A percentile compares a stretch with the other conserved stretches of the same genome.
Conservation (phyloP, 306 rosid species). For the Cucurbita moschata region DNA sequence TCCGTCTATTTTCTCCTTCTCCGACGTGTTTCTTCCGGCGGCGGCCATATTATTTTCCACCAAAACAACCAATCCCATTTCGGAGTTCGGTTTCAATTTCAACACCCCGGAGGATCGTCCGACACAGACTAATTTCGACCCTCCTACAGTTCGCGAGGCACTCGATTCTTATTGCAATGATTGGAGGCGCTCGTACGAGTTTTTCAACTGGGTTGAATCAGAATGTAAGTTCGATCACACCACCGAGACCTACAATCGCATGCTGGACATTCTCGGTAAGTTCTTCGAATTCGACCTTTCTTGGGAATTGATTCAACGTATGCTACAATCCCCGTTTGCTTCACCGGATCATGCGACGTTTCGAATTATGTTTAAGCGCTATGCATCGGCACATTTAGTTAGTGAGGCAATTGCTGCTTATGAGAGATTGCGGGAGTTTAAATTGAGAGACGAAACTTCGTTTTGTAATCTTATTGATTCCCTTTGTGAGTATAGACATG, state of each 20-base stretch:
- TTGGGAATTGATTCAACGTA: conserved; percentile 51
- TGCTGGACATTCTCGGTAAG: conserved; percentile 72
- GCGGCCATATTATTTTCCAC: conserved; percentile 6
- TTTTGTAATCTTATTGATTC: conserved; percentile 56
- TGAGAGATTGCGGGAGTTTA: conserved; percentile 38
- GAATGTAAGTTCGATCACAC: conserved; percentile 31
- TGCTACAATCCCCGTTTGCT: conserved; percentile 31
- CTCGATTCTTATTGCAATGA: conserved; percentile 58
- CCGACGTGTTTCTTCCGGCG: conserved; percentile 8
- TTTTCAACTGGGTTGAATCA: conserved; percentile 57
- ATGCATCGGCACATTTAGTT: conserved; percentile 47
- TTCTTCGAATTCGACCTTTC: conserved; percentile 56
- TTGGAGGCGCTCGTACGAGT: conserved; percentile 68
- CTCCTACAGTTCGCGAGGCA: conserved; percentile 33
- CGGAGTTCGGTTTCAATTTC: neutral
- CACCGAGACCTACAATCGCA: conserved; percentile 49
- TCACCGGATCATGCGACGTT: conserved; percentile 60
- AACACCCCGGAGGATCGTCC: neutral
- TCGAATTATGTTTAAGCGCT: conserved; percentile 71
- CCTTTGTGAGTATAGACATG: conserved; percentile 75
- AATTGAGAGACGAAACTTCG: conserved; percentile 52
- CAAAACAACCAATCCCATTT: conserved; percentile 14
- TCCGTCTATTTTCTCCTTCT: conserved; percentile 2
- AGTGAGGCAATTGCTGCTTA: conserved; percentile 46
- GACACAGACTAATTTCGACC: conserved; percentile 10